Percentiles rank a stretch among this genome's conserved stretches.
phyloP scores from a whole-genome alignment of 2,329 filamentous ascomycete species.

The Mollisia scopiformis region DNA sequence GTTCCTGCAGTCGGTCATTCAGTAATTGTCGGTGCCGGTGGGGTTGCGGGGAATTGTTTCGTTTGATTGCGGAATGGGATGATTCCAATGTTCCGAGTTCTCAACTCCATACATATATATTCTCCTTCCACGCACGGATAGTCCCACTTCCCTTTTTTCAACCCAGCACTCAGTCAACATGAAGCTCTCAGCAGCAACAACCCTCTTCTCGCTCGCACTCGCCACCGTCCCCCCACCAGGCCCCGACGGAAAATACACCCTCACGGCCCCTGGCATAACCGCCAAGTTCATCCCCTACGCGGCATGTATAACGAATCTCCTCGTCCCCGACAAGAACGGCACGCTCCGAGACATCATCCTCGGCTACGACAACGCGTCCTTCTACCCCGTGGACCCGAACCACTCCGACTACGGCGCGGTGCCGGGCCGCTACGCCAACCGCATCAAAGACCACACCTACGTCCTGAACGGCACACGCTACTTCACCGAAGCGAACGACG shows the following conservation, averaged over 20 bases:
- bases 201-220: not conserved
- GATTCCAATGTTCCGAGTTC: not conserved
- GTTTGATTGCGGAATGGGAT: not conserved
- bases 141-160: no score
- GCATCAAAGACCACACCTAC: slow-evolving; percentile 76
- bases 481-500: slow-evolving; percentile 57
- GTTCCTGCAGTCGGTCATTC: not conserved
- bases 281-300: slow-evolving; percentile 70
- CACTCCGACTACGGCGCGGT: slow-evolving; percentile 73
- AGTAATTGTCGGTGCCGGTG: not conserved
- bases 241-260: slow-evolving; percentile 70
- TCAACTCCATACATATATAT: no score
- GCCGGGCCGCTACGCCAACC: slow-evolving; percentile 77
- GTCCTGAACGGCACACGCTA: slow-evolving; percentile 59
- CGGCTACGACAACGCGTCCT: slow-evolving; percentile 74
- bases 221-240: slow-evolving; percentile 44
- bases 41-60: not conserved
- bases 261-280: slow-evolving; percentile 66
- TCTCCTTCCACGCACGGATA: no score
- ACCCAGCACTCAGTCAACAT: not conserved
- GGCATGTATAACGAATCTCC: slow-evolving; percentile 70
- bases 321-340: slow-evolving; percentile 66
- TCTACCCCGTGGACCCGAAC: slow-evolving; percentile 64
- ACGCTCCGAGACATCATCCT: slow-evolving; percentile 69
- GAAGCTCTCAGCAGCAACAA: not conserved